Base-by-base conservation (phyloP, 75 land plant species). In the Azolla pinnata region DNA sequence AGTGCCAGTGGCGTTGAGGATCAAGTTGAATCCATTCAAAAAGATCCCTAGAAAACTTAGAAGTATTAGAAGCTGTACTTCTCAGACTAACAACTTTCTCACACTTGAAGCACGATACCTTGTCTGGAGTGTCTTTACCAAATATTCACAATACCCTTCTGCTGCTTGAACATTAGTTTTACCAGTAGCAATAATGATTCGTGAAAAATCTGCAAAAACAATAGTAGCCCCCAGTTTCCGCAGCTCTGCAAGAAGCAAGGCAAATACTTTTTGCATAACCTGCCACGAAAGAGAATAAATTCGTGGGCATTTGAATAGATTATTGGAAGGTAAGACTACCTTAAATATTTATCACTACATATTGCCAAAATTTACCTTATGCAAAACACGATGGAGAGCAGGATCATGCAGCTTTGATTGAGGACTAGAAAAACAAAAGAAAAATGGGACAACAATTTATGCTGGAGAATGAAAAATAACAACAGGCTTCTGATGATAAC, bases 1-100 rank as follows among this genome's bases (percentile, higher is more conserved):
- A 83, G 68, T 93, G 85, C 98, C 98, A 93, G 40, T 72, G 89
- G 32, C 83, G 76, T 52, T 80, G 52, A 31, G 96, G 96, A 45
- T 89, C 96, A 62, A 93, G 66, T 78, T 93, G 96, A 68, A 93
- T 88, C 98, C 98, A 93, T 62, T 93, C 98, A 81, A 93, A 93
- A 60, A 93, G 76, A 55, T 93, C 98, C 67, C 98, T 93, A n/a
- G n/a, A n/a, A n/a, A n/a, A n/a, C n/a, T n/a, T n/a, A n/a, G n/a
- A n/a, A n/a, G n/a, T n/a, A n/a, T n/a, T n/a, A n/a, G n/a, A n/a
- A n/a, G n/a, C n/a, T n/a, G n/a, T n/a, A n/a, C n/a, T n/a, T n/a
- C n/a, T n/a, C n/a, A n/a, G n/a, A n/a, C n/a, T n/a, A n/a, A n/a
- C n/a, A n/a, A n/a, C n/a, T n/a, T n/a, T n/a, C n/a, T n/a, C n/a